These are phyloP conservation scores for Curvularia lunata DNA, from an alignment of 2,329 filamentous ascomycete genomes.

Conservation along the genomic window DNA sequence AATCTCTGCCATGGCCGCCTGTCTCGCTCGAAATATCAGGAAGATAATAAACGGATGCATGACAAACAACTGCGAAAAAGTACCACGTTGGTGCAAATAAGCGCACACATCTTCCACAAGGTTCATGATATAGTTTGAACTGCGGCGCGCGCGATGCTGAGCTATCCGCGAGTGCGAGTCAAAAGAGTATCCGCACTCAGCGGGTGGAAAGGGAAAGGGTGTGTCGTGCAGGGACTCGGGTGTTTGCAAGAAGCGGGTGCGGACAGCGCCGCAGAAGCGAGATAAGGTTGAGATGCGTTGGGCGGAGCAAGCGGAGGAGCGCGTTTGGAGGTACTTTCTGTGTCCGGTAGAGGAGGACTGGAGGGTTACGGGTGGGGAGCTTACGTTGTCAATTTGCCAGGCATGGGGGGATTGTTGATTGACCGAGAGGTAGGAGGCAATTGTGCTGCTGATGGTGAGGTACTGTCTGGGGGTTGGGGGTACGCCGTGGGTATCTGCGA, in stretches of 20 bases:
- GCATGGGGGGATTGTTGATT: slow-evolving; percentile 10
- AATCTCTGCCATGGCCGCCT: slow-evolving; percentile 39
- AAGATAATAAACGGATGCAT: slow-evolving; percentile 41
- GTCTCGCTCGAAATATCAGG: slow-evolving; percentile 32
- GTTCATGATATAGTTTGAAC: slow-evolving; percentile 42
- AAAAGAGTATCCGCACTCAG: slow-evolving; percentile 37
- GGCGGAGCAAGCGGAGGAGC: slow-evolving; percentile 13
- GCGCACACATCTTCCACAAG: slow-evolving; percentile 38
- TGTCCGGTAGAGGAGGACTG: slow-evolving; percentile 19
- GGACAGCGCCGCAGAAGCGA: slow-evolving; percentile 27
- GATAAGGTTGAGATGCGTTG: slow-evolving; percentile 22
- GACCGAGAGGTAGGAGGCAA: slow-evolving; percentile 26
- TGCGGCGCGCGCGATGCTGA: slow-evolving; percentile 32
- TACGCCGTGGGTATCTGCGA: slow-evolving; percentile 28
- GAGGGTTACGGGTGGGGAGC: slow-evolving; percentile 7
- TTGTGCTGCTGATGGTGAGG: slow-evolving; percentile 24
- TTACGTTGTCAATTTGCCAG: slow-evolving; percentile 32
- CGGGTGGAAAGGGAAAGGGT: slow-evolving; percentile 28
- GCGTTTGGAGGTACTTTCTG: slow-evolving; percentile 36
- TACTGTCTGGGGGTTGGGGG: slow-evolving; percentile 36
- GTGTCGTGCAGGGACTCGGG: slow-evolving; percentile 15
- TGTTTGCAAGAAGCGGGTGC: slow-evolving; percentile 20
- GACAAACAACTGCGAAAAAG: slow-evolving; percentile 24
- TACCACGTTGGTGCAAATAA: slow-evolving; percentile 10
- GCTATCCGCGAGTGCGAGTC: slow-evolving; percentile 26